Conservation (phyloP, 805 yeast genomes). For the Kodamaea hsintzibuensis region DNA sequence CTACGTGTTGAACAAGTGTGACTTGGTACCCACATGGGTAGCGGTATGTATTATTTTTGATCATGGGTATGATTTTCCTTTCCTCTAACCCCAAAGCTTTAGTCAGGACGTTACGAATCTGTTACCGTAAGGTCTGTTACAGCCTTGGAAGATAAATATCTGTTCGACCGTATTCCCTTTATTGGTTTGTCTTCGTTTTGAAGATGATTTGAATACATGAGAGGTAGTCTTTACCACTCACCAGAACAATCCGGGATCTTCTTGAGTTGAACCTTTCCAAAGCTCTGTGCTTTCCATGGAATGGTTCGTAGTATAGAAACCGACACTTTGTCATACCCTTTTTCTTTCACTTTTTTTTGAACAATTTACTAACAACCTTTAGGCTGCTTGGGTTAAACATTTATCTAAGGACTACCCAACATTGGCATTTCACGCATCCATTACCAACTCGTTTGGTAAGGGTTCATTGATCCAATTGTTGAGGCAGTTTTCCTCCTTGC, state of each 20-base stretch:
- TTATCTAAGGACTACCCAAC: conserved; percentile 91
- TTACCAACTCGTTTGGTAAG: conserved; percentile 95
- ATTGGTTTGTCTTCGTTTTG: conserved; percentile 40
- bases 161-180: conserved; percentile 57
- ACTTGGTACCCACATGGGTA: conserved; percentile 98
- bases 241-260: conserved; percentile 58
- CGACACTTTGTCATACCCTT: conserved; percentile 48
- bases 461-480: conserved; percentile 92
- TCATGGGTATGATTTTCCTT: neutral
- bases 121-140: conserved; percentile 81
- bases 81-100: conserved; percentile 63
- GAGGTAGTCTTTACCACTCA: conserved; percentile 40
- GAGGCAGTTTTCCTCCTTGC: conserved; percentile 89
- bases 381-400: conserved; percentile 99
- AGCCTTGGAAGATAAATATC: conserved; percentile 86
- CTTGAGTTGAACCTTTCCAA: conserved; percentile 75
- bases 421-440: conserved; percentile 96
- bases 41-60: conserved; percentile 73
- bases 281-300: conserved; percentile 28
- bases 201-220: conserved; percentile 34
- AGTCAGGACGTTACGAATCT: conserved; percentile 65
- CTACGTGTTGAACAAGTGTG: conserved; percentile 94
- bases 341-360: neutral
- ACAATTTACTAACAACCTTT: conserved; percentile 28
- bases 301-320: conserved; percentile 87